Percentiles rank a stretch among this genome's conserved stretches.
Evolutionary conservation across 2,329 filamentous ascomycete species (phyloP).

Genomic region (Rhinocladiella mackenziei): DNA sequence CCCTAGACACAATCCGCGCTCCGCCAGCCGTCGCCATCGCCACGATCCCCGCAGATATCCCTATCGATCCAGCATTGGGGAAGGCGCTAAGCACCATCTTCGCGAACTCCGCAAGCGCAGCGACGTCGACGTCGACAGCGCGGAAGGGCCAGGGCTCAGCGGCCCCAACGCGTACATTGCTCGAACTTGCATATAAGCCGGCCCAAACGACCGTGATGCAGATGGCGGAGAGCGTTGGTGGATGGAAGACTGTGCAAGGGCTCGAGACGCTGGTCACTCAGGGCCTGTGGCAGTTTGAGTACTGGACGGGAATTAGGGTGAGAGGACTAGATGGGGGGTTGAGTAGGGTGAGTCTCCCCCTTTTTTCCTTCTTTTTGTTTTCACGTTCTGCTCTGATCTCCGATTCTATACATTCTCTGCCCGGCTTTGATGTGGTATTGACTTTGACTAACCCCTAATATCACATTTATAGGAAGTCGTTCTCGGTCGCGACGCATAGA

Average conservation of each 20-base stretch:
- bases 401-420: no score
- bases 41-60: constrained; percentile 83
- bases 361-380: neutral
- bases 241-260: constrained; percentile 81
- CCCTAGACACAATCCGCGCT: neutral
- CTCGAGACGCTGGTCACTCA: constrained; percentile 86
- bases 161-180: constrained; percentile 40
- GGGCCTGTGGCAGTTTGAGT: constrained; percentile 75
- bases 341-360: constrained; percentile 39
- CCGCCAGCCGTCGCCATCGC: constrained; percentile 74
- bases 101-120: no score
- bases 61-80: constrained; percentile 69
- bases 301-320: constrained; percentile 70
- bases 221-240: constrained; percentile 61
- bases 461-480: constrained; percentile 17
- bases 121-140: no score
- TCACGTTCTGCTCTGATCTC: neutral
- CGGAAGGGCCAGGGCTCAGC: neutral
- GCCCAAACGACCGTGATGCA: constrained; percentile 77
- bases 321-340: constrained; percentile 20
- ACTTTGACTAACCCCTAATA: no score
- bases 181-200: constrained; percentile 98
- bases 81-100: constrained; percentile 60
- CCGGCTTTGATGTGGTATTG: neutral
- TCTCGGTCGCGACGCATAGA: no score